Base-by-base conservation (phyloP, 2,329 filamentous ascomycete genomes). In the Ambrosiella cleistominuta region DNA sequence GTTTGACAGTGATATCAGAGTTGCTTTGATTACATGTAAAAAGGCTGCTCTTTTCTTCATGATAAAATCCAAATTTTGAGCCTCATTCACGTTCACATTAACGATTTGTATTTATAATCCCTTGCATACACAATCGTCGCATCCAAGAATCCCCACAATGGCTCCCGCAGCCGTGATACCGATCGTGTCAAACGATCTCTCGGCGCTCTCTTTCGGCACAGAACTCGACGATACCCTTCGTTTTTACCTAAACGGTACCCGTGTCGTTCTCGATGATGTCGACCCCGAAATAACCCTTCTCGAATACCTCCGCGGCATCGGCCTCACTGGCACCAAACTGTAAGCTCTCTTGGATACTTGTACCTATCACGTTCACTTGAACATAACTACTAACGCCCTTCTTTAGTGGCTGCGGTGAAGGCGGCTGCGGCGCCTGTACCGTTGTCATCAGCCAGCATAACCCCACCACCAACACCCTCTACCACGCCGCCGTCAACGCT, bases 401-500 rank as follows among this genome's bases (percentile, higher is more conserved):
- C 19, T 38, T 17, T 62, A 81, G 78, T 12, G 93, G 93, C 53
- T 98, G 93, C 72, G 88, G 88, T 54, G 93, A 98, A 73, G 93
- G 93, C 62, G 93, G 93, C 1, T 98, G 93, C 67, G 93, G 93
- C 65, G 93, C 93, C 63, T 97, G 91, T 68, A 97, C 91, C 49
- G 88, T 97, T 51, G 90, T 98, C 37, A 79, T 98, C 45, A 95
- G 88, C 62, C 90, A 97, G 69, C 84, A 85, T 67, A 97, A 97
- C 66, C 89, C 89, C 1, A 95, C 88, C 2, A 96, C 90, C 5
- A 87, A 87, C 66, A 80, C 86, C 68, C 87, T 97, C 64, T 97
- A 97, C 67, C 91, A 98, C 74, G 93, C 93, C 59, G 94, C 88
- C 57, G 88, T 97, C 61, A 98, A 98, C 68, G 93, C 93, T 47